Evolutionary conservation across 208 protist species (phyloP), one percentile per base, ranked within the genome.

Genomic region (Acanthamoeba sp.): DNA sequence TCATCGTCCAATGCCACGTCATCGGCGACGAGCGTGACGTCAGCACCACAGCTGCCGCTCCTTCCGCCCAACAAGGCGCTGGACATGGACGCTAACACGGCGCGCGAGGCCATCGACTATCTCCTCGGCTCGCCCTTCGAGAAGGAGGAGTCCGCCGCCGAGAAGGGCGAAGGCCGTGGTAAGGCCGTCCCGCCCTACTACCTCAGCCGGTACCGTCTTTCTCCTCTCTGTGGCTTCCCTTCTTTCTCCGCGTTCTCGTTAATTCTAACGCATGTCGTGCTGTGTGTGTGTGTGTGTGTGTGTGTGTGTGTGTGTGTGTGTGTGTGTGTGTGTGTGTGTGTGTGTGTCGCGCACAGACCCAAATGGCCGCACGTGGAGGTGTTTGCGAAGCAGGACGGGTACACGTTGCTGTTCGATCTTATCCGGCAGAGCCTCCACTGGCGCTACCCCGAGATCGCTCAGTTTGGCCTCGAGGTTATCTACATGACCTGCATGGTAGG

Each of bases 391-490:
- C 85, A 76, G 85, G 85, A 91, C 27, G 85, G 85, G 0, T 91
- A 52, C 40, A 29, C 10, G 32, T 36, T 91, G 38, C 22, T 91
- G 2, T 45, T 91, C 85, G 85, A 91, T 34, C 57, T 91, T n/a
- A n/a, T 73, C n/a, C 4, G 32, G 4, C 85, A 91, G 62, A 71
- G 52, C 62, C 59, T 91, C 55, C 24, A 45, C 16, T 93, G 89
- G 89, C 48, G 89, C 22, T 93, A 93, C 42, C 89, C 89, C 20
- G 89, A 93, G 32, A 93, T 82, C 32, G 89, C 64, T n/a, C 89
- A 93, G 52, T 93, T 84, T 29, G 89, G 42, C 24, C 69, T 93
- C 42, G 89, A 93, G 40, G 32, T 64, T 9, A 52, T 93, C 32
- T 84, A 62, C 32, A 40, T 82, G 45, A 93, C 52, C 42, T 84